Evolutionary conservation across 2,329 filamentous ascomycete genomes (phyloP).

Genomic region (Magnaporthales sp.): DNA sequence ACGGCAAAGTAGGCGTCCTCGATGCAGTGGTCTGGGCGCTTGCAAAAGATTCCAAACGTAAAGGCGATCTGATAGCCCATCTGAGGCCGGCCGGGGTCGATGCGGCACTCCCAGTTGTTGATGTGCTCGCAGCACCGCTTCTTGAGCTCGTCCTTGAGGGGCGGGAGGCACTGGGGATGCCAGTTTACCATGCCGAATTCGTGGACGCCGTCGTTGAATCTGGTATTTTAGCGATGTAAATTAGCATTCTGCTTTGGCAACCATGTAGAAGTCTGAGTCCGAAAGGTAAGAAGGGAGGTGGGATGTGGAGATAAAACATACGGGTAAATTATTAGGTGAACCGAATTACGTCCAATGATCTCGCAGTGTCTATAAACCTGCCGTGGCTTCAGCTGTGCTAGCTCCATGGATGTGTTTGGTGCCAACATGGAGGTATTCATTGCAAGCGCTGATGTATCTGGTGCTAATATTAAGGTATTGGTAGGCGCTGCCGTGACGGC

Average conservation of each 20-base stretch:
- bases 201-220: not conserved
- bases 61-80: not conserved
- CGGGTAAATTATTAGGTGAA: not conserved
- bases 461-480: not conserved
- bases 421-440: not conserved
- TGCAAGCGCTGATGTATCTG: not conserved
- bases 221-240: not conserved
- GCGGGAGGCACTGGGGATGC: not conserved
- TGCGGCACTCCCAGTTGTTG: slow-evolving; percentile 5
- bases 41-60: slow-evolving; percentile 5
- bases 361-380: not conserved
- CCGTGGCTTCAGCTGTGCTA: not conserved
- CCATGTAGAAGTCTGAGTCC: too few species aligned
- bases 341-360: not conserved
- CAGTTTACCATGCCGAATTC: not conserved
- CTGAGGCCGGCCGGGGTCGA: not conserved
- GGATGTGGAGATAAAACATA: not conserved
- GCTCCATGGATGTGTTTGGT: not conserved
- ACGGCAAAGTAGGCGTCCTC: slow-evolving; percentile 1
- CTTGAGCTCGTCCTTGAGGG: not conserved
- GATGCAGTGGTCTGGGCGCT: slow-evolving; percentile 3
- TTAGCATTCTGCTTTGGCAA: not conserved
- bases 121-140: slow-evolving; percentile 4
- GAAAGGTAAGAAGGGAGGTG: not conserved
- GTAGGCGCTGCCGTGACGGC: not conserved